Conservation (phyloP, 2,329 filamentous ascomycete species). For the Ophiostoma montium region DNA sequence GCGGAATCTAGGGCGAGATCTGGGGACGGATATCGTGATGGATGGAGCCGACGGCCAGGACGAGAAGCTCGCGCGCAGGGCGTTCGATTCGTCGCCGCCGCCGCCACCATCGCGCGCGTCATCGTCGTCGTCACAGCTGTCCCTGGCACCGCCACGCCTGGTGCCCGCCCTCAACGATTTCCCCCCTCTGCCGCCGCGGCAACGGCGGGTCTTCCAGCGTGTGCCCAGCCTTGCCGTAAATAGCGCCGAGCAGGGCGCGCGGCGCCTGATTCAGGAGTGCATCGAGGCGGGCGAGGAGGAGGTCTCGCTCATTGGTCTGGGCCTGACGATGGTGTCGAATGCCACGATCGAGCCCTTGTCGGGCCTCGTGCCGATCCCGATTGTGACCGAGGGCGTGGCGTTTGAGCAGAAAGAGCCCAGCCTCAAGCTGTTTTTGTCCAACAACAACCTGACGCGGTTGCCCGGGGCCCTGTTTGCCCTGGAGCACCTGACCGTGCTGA, state of each 20-base stretch:
- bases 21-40: too few relatives aligned
- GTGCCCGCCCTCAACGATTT: conserved; percentile 20
- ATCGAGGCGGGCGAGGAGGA: conserved; percentile 44
- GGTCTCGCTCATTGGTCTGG: conserved; percentile 29
- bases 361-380: conserved; percentile 38
- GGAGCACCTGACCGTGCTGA: conserved; percentile 48
- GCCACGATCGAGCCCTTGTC: conserved; percentile 42
- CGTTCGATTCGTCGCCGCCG: conserved; percentile 24
- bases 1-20: too few relatives aligned
- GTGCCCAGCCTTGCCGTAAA: conserved; percentile 17
- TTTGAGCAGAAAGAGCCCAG: conserved; percentile 45
- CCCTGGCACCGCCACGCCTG: conserved; percentile 19
- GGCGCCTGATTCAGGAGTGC: conserved; percentile 33
- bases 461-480: conserved; percentile 49
- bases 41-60: too few relatives aligned
- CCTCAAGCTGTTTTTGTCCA: conserved; percentile 46
- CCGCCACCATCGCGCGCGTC: conserved; percentile 45
- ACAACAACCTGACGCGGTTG: conserved; percentile 41
- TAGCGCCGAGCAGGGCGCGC: conserved; percentile 31
- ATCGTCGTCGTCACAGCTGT: conserved; percentile 43
- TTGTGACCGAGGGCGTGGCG: conserved; percentile 39
- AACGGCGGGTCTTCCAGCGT: conserved; percentile 16
- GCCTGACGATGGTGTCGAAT: conserved; percentile 39
- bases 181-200: conserved; percentile 23
- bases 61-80: conserved; percentile 23